These are phyloP conservation scores for Neofusicoccum umdonicola DNA, from an alignment of 2,329 filamentous ascomycete species.

Conservation along the genomic window DNA sequence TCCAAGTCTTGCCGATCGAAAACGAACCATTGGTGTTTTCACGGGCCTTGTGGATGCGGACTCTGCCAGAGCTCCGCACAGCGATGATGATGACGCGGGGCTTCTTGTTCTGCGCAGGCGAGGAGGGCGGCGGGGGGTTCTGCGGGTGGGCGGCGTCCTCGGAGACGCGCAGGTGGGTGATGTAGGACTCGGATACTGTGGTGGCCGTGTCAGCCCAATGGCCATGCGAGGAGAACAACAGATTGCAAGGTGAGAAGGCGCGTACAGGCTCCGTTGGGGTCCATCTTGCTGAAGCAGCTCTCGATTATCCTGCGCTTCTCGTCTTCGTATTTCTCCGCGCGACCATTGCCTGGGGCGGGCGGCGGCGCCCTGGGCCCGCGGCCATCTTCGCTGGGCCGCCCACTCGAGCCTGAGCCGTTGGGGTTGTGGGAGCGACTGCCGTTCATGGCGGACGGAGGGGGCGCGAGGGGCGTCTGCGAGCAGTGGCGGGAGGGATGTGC, in stretches of 20 bases:
- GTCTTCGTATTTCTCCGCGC: conserved; percentile 89
- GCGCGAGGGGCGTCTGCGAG: neutral
- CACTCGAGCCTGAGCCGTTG: conserved; percentile 11
- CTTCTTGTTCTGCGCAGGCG: conserved; percentile 75
- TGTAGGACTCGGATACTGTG: conserved; percentile 75
- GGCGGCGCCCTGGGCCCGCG: conserved; percentile 3
- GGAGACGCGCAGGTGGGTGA: conserved; percentile 89
- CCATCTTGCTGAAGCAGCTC: conserved; percentile 89
- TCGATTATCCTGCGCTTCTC: conserved; percentile 94
- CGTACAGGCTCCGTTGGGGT: conserved; percentile 81
- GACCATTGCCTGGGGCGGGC: conserved; percentile 25
- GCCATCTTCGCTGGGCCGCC: conserved; percentile 13
- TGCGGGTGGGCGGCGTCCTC: conserved; percentile 85
- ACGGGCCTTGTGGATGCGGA: conserved; percentile 94
- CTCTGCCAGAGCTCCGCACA: conserved; percentile 85
- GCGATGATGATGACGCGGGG: conserved; percentile 88
- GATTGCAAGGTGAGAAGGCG: conserved; percentile 25
- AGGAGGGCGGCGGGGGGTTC: conserved; percentile 76
- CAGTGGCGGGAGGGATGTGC: neutral
- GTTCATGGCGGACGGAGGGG: conserved; percentile 13
- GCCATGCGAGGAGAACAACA: conserved; percentile 1
- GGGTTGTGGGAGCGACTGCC: conserved; percentile 13
- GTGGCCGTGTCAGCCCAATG: conserved; percentile 12
- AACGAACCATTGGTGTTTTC: conserved; percentile 93
- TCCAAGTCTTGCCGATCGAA: conserved; percentile 98